Percentiles rank a stretch among this genome's conserved stretches.
These are phyloP conservation scores for Fusarium sterilihyphosum DNA, from an alignment of 2,329 filamentous ascomycete species.

Conservation along the genomic window DNA sequence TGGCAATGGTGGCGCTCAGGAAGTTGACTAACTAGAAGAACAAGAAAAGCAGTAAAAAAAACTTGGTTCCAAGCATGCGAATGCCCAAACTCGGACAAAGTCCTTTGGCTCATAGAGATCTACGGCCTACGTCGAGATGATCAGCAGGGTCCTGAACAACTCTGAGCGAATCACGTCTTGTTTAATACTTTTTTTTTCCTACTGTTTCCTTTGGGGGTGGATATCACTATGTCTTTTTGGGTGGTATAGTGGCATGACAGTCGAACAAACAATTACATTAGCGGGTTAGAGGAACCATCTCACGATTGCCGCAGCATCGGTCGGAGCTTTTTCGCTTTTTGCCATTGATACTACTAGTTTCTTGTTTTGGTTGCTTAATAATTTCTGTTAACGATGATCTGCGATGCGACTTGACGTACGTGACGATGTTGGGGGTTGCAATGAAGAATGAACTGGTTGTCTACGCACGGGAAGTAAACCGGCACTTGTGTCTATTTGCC, in stretches of 20 bases:
- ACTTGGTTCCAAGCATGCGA: constrained; percentile 25
- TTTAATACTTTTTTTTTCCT: neutral
- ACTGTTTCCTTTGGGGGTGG: neutral
- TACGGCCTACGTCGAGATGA: constrained; percentile 34
- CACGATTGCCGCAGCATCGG: constrained; percentile 13
- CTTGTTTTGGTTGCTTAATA: constrained; percentile 1
- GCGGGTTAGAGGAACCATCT: constrained; percentile 6
- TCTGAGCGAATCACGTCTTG: constrained; percentile 22
- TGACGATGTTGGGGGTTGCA: constrained; percentile 21
- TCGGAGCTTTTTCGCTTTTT: constrained; percentile 16
- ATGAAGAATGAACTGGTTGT: neutral
- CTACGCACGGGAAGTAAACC: constrained; percentile 8
- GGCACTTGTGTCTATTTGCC: constrained; percentile 16
- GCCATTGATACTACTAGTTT: neutral
- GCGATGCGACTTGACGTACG: constrained; percentile 34
- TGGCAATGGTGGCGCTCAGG: constrained; percentile 28
- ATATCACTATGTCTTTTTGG: constrained; percentile 15
- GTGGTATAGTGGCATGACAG: constrained; percentile 20
- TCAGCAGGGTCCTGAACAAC: constrained; percentile 35
- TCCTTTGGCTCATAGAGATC: constrained; percentile 24
- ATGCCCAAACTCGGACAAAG: constrained; percentile 13
- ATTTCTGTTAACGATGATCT: constrained; percentile 19
- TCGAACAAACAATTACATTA: constrained; percentile 5
- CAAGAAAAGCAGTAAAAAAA: constrained; percentile 6
- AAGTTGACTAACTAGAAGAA: constrained; percentile 9